These are phyloP conservation scores for Pistacia atlantica DNA, from an alignment of 345 rosid genomes.

Conservation along the genomic window DNA sequence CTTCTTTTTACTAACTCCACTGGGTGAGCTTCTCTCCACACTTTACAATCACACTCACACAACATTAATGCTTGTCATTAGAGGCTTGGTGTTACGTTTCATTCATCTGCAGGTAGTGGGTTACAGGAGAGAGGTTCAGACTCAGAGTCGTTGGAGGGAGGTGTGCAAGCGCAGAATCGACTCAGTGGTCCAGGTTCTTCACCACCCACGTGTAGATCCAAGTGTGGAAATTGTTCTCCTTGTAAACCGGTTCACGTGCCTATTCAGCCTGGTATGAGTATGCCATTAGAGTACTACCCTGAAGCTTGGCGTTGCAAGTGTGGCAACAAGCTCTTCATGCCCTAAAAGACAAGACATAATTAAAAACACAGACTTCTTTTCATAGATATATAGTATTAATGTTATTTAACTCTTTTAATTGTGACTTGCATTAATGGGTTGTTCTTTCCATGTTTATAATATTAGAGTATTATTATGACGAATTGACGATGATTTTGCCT, in stretches of 20 bases:
- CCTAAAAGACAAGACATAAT: slow-evolving; percentile 33
- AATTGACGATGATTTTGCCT: slow-evolving; percentile 20
- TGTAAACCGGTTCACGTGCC: slow-evolving; percentile 91
- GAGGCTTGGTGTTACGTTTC: slow-evolving; percentile 5
- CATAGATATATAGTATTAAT: neutral
- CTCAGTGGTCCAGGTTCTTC: slow-evolving; percentile 68
- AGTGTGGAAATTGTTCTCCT: slow-evolving; percentile 81
- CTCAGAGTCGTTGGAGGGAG: slow-evolving; percentile 23
- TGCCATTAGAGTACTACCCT: slow-evolving; percentile 88
- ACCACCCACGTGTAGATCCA: slow-evolving; percentile 89
- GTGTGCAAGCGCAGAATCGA: slow-evolving; percentile 39
- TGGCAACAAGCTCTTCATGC: slow-evolving; percentile 77
- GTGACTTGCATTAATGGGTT: slow-evolving; percentile 8
- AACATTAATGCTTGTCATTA: slow-evolving; percentile 3
- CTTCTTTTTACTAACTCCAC: slow-evolving; percentile 45
- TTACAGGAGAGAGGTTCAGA: slow-evolving; percentile 32
- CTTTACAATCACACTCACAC: too few relatives aligned
- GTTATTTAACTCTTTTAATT: slow-evolving; percentile 4
- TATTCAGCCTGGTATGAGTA: slow-evolving; percentile 67
- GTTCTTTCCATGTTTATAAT: slow-evolving; percentile 17
- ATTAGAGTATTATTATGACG: neutral
- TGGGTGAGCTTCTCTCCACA: slow-evolving; percentile 27
- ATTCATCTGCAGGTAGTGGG: slow-evolving; percentile 33
- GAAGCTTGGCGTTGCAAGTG: slow-evolving; percentile 99
- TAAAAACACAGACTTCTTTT: neutral